phyloP scores from a whole-genome alignment of 768 basidiomycete genomes.

The Xerocomellus intermedius region DNA sequence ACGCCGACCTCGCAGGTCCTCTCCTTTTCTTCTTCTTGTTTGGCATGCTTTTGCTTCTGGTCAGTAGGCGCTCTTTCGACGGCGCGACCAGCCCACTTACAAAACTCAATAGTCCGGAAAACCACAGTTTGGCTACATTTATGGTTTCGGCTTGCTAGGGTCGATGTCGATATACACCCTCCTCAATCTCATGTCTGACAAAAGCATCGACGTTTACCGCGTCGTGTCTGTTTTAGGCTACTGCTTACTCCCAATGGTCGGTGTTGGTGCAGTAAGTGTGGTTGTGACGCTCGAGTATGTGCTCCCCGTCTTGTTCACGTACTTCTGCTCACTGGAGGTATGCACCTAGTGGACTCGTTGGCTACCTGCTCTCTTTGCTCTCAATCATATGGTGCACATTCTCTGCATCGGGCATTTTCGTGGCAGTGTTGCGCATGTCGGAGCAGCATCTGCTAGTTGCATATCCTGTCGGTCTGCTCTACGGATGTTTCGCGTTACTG shows the following conservation, averaged over 20 bases:
- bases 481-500: slow-evolving; percentile 90
- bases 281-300: slow-evolving; percentile 85
- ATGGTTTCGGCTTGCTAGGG: slow-evolving; percentile 95
- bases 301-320: background rate
- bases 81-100: slow-evolving; percentile 1
- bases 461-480: slow-evolving; percentile 92
- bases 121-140: slow-evolving; percentile 98
- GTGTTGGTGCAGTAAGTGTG: slow-evolving; percentile 86
- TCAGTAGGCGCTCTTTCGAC: slow-evolving; percentile 41
- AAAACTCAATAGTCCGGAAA: slow-evolving; percentile 76
- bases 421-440: slow-evolving; percentile 92
- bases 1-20: slow-evolving; percentile 96
- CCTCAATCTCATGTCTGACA: slow-evolving; percentile 95
- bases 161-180: slow-evolving; percentile 90
- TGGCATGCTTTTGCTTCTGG: slow-evolving; percentile 87
- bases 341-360: slow-evolving; percentile 65
- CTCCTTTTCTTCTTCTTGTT: slow-evolving; percentile 95
- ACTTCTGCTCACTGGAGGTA: background rate
- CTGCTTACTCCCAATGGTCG: slow-evolving; percentile 95
- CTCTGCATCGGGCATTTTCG: slow-evolving; percentile 93
- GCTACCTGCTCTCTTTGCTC: slow-evolving; percentile 77
- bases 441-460: slow-evolving; percentile 94
- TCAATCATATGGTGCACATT: slow-evolving; percentile 98
- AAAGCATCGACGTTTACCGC: slow-evolving; percentile 93
- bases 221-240: slow-evolving; percentile 95